Conservation (phyloP, 2,329 filamentous ascomycete genomes). For the Bipolaris zeicola region DNA sequence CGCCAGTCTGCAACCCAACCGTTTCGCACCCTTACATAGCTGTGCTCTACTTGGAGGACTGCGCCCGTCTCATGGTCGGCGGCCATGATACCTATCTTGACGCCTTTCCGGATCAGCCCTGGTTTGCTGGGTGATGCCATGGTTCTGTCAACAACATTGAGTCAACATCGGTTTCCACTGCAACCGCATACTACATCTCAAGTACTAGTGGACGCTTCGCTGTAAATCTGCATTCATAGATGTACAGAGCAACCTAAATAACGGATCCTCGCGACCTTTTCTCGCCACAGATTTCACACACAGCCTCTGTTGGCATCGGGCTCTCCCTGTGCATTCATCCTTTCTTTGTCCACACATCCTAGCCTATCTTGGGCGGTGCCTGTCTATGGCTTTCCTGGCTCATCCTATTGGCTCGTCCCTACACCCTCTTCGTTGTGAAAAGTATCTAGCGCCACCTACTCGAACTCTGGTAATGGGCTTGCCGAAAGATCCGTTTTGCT, state of each 20-base stretch:
- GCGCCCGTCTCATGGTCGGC: neutral
- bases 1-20: conserved; percentile 12
- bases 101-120: neutral
- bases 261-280: neutral
- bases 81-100: neutral
- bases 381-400: neutral
- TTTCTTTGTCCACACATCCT: neutral
- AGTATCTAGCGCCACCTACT: neutral
- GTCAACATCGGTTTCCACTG: neutral
- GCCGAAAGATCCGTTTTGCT: neutral
- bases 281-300: neutral
- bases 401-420: neutral
- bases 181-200: neutral
- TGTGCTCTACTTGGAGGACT: neutral
- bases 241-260: neutral
- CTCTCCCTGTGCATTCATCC: neutral
- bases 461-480: neutral
- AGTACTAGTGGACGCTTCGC: neutral
- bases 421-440: neutral
- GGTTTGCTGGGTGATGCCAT: neutral
- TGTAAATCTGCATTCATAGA: too few relatives aligned
- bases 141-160: neutral
- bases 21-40: conserved; percentile 5
- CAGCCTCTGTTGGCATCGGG: neutral
- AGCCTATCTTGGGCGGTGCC: neutral